phyloP scores from a whole-genome alignment of 371 early-diverging fungal species.

The Gilbertella persicaria region DNA sequence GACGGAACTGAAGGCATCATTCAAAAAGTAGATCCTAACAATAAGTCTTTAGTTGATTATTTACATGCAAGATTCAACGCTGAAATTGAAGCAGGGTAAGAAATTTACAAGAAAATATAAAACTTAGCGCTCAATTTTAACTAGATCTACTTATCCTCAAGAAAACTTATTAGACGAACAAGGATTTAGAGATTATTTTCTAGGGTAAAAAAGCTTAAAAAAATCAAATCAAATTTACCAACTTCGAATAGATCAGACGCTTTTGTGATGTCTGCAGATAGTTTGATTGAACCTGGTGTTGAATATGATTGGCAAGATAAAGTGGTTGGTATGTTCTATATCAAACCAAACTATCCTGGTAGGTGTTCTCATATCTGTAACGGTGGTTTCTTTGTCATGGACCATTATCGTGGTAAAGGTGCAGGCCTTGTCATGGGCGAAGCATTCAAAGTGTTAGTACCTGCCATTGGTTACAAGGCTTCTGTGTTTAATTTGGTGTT shows the following conservation, averaged over 20 bases:
- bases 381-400: conserved; percentile 72
- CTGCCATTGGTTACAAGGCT: conserved; percentile 72
- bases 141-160: conserved; percentile 73
- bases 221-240: background rate
- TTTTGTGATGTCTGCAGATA: conserved; percentile 51
- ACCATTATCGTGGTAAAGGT: conserved; percentile 54
- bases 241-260: conserved; percentile 50
- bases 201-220: conserved; percentile 30
- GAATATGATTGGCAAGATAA: conserved; percentile 40
- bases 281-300: conserved; percentile 22
- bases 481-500: conserved; percentile 84
- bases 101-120: background rate
- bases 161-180: conserved; percentile 49
- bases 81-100: conserved; percentile 63
- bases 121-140: background rate
- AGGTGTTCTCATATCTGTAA: conserved; percentile 71
- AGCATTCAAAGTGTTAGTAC: conserved; percentile 64
- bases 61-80: conserved; percentile 64
- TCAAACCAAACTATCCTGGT: conserved; percentile 80
- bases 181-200: conserved; percentile 59
- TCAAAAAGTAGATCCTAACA: conserved; percentile 30
- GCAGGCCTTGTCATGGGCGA: conserved; percentile 72
- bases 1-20: conserved; percentile 32
- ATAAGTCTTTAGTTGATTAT: conserved; percentile 37
- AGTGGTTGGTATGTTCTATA: conserved; percentile 71